Base-by-base conservation (phyloP, 305 asterid species). In the Fraxinus velutina region DNA sequence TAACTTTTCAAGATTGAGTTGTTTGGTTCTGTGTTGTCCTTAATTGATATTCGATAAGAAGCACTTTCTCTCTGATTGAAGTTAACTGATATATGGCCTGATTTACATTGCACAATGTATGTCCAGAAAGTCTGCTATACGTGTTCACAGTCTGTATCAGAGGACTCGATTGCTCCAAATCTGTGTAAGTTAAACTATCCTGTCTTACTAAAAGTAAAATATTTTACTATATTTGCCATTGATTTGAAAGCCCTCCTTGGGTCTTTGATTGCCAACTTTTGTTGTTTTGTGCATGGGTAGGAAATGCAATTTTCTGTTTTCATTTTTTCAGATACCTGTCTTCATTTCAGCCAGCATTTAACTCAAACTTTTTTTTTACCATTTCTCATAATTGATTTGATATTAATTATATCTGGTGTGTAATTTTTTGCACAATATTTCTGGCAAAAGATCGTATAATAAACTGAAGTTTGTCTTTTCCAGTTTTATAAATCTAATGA, bases 101-200 rank as follows among this genome's bases (percentile, higher is more conserved):
- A 52, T 81, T 79, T 75, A 85, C 79, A 34, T 50, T 80, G 47
- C 75, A 70, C 77, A 71, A 42, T 88, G 83, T 80, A 84, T 86
- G 89, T 89, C 84, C 97, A 96, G 99, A 96, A 96, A 91, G 89
- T 88, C 83, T 96, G 98, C 90, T 89, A 68, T 80, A 89, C 93
- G 5, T 96, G 99, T 89, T 93, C 97, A 5, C 96, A 91, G 52
- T 87, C 88, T 2, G 92, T 92, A 80, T 82, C 90, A 7, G 98
- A 92, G 83, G 92, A 89, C 70, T 88, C 92, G 0, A 81, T 93
- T 82, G 89, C 92, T 27, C 97, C 99, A 83, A 94, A 96, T 87
- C 89, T 94, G 34, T 92, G 99, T 94, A 91, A 92, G 98, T 90
- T 81, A 77, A 81, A 55, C 39, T 79, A 24, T 77, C 77, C 68